Conservation (phyloP, 768 basidiomycete species). For the Tricholoma flavovirens region DNA sequence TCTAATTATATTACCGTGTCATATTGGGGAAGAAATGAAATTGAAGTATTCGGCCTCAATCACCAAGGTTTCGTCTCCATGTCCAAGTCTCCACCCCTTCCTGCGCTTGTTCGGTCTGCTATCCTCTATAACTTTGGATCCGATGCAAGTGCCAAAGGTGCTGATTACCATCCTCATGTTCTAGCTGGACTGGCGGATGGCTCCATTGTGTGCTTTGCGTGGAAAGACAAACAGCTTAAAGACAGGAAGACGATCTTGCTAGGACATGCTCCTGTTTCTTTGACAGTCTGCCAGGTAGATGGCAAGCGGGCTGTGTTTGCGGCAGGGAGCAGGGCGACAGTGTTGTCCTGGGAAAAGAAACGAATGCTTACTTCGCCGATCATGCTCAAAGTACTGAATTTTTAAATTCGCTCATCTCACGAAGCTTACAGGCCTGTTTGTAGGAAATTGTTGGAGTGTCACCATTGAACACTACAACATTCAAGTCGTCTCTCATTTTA, state of each 20-base stretch:
- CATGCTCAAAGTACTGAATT: conserved; percentile 52
- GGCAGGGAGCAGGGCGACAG: conserved; percentile 59
- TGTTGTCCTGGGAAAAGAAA: conserved; percentile 64
- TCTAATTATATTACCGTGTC: conserved; percentile 53
- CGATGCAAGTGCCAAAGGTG: conserved; percentile 26
- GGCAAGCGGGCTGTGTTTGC: conserved; percentile 60
- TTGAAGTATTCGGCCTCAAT: conserved; percentile 47
- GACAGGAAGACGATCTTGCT: conserved; percentile 59
- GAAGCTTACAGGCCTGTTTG: not conserved
- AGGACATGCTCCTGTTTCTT: conserved; percentile 59
- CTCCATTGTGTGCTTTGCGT: conserved; percentile 51
- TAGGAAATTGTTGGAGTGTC: conserved; percentile 51
- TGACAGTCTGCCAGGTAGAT: conserved; percentile 52
- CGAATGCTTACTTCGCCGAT: conserved; percentile 64
- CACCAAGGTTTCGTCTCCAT: conserved; percentile 22
- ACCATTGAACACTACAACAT: conserved; percentile 41
- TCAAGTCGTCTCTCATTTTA: conserved; percentile 53
- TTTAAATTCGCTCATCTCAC: not conserved
- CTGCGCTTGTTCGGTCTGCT: conserved; percentile 41
- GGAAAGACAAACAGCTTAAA: conserved; percentile 35
- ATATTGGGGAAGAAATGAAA: conserved; percentile 67
- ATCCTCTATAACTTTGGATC: conserved; percentile 56
- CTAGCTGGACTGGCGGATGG: conserved; percentile 77
- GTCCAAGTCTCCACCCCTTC: conserved; percentile 31
- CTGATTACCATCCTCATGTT: conserved; percentile 45